A percentile compares a stretch with the other conserved stretches of the same genome.
Conservation (phyloP, 495 filamentous ascomycete genomes). For the Zalerion maritima region DNA sequence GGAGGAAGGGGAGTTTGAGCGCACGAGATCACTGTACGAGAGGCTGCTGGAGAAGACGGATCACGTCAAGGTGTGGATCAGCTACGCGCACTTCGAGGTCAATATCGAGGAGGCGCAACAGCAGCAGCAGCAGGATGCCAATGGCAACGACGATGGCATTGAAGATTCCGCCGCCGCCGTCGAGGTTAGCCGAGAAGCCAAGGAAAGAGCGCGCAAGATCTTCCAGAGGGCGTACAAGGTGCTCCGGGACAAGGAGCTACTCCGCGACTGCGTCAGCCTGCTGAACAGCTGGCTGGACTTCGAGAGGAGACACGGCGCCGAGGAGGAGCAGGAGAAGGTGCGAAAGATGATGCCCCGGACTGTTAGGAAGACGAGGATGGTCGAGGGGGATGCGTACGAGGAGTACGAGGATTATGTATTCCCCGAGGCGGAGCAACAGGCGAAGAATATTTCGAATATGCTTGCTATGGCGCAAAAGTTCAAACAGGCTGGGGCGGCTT, state of each 20-base stretch:
- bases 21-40: slow-evolving; percentile 74
- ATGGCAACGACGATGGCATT: slow-evolving; percentile 30
- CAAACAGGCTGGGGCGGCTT: slow-evolving; percentile 62
- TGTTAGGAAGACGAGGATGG: slow-evolving; percentile 84
- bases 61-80: slow-evolving; percentile 98
- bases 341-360: slow-evolving; percentile 85
- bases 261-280: slow-evolving; percentile 81
- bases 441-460: slow-evolving; percentile 69
- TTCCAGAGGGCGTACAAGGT: slow-evolving; percentile 78
- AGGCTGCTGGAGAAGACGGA: slow-evolving; percentile 81
- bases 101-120: slow-evolving; percentile 59
- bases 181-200: slow-evolving; percentile 70
- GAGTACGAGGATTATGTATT: slow-evolving; percentile 97
- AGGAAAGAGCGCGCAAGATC: slow-evolving; percentile 61
- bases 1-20: slow-evolving; percentile 76
- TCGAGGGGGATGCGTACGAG: slow-evolving; percentile 92
- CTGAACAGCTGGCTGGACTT: slow-evolving; percentile 87
- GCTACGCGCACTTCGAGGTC: slow-evolving; percentile 92
- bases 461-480: slow-evolving; percentile 74
- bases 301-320: slow-evolving; percentile 66
- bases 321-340: slow-evolving; percentile 68
- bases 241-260: slow-evolving; percentile 85
- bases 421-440: slow-evolving; percentile 85
- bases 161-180: slow-evolving; percentile 25
- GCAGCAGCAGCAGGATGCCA: slow-evolving; percentile 31